A percentile compares a stretch with the other conserved stretches of the same genome.
Evolutionary conservation across 2,329 filamentous ascomycete species (phyloP).

Genomic region (Fusarium odoratissimum): DNA sequence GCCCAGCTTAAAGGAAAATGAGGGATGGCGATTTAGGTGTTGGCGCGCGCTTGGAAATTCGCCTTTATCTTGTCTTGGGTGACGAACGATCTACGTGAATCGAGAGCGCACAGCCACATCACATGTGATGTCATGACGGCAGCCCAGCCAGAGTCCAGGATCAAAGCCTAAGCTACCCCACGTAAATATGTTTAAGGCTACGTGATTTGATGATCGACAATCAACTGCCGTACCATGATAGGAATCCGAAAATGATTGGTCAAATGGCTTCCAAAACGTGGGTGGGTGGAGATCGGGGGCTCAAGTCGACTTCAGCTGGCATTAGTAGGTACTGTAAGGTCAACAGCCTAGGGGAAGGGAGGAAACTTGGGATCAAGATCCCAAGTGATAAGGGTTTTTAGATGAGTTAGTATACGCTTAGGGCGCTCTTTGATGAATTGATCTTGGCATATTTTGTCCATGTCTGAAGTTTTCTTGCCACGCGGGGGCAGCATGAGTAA

Average conservation of each 20-base stretch:
- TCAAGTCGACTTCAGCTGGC: constrained; percentile 23
- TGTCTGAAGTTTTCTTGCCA: background rate
- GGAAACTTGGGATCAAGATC: background rate
- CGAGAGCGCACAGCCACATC: constrained; percentile 48
- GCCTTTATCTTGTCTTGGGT: constrained; percentile 39
- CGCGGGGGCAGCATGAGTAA: background rate
- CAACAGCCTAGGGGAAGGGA: background rate
- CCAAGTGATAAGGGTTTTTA: background rate
- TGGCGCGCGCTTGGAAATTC: constrained; percentile 43
- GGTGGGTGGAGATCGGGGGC: background rate
- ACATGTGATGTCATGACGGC: constrained; percentile 49
- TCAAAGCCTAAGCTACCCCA: constrained; percentile 7
- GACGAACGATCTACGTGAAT: constrained; percentile 21
- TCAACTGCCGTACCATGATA: constrained; percentile 30
- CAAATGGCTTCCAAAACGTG: background rate
- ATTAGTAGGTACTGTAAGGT: background rate
- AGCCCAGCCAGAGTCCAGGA: constrained; percentile 13
- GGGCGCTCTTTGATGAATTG: background rate
- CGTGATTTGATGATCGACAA: constrained; percentile 30
- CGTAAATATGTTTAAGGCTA: constrained; percentile 5
- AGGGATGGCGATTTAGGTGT: constrained; percentile 26
- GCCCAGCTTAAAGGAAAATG: constrained; percentile 15
- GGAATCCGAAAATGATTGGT: constrained; percentile 28
- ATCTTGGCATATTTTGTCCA: background rate
- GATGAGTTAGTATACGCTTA: background rate